Base-by-base conservation (phyloP, 2,329 filamentous ascomycete species). In the Thelonectria discophora region DNA sequence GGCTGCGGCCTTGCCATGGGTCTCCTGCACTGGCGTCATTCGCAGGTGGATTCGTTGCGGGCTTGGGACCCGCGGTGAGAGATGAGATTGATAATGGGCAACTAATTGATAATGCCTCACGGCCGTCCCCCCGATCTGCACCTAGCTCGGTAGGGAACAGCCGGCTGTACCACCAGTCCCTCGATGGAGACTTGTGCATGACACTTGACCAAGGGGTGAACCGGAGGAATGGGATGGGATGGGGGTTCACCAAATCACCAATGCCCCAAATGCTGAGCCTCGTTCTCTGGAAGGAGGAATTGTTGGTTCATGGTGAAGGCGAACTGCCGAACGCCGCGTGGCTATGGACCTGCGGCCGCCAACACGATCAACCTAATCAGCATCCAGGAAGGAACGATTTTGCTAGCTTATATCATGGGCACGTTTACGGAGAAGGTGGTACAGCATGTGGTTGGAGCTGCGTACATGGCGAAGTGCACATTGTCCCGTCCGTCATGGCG, bases 1-100 rank as follows among this genome's bases (percentile, higher is more conserved):
- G 34, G 45, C 54, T 24, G 47, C 51, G 51, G 42, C 42, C 27
- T 51, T 46, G 51, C 51, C 58, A 68, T 64, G 60, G 64, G 55
- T 58, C 58, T 52, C 51, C 34, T 58, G 49, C 43, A 24, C 48
- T 67, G 66, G 66, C 58, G 60, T 62, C 61, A 60, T 65, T 40
- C 20, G 47, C 34, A 43, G 48, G 63, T 68, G 68, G 63, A 32
- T 43, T 68, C 64, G 27, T 20, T 34, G 48, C 55, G 46, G 45
- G 21, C 45, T 47, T 47, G 45, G 20, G 15, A 30, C 20, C n/a
- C n/a, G n/a, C 20, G 49, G 46, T 42, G 52, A 47, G 61, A 66
- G 66, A 70, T 70, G 61, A 66, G 66, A 70, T 70, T 69, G 68
- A 70, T 70, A 70, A 70, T 58, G 54, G 27, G 51, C 62, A 47